Conservation (phyloP, 2,329 filamentous ascomycete species). For the Aspergillus niger region DNA sequence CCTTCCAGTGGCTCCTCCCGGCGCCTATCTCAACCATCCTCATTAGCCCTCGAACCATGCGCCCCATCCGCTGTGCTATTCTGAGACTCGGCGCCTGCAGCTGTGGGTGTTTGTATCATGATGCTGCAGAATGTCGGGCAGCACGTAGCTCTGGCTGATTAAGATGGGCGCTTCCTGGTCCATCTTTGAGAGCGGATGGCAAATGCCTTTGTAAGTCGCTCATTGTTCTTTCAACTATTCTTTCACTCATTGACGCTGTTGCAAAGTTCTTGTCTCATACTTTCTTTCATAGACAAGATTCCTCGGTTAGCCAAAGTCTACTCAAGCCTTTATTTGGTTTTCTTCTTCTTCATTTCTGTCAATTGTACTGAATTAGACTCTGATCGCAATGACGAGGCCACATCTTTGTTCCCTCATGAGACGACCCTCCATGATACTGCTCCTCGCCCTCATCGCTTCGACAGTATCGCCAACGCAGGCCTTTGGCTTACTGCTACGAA, state of each 20-base stretch:
- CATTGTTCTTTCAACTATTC: slow-evolving; percentile 5
- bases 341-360: not conserved
- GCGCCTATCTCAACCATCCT: slow-evolving; percentile 13
- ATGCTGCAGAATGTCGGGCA: slow-evolving; percentile 18
- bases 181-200: not conserved
- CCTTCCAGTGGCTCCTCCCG: slow-evolving; percentile 1
- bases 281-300: not conserved
- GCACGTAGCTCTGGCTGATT: slow-evolving; percentile 15
- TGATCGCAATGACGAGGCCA: slow-evolving; percentile 22
- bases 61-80: slow-evolving; percentile 29
- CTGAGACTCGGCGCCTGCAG: slow-evolving; percentile 36
- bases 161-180: not conserved
- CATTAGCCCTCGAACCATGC: slow-evolving; percentile 27
- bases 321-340: not conserved
- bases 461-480: slow-evolving; percentile 25
- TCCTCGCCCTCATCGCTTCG: slow-evolving; percentile 26
- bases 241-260: slow-evolving; percentile 1
- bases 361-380: not conserved
- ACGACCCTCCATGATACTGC: slow-evolving; percentile 23
- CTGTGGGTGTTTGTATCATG: slow-evolving; percentile 23
- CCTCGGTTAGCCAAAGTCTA: not conserved
- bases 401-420: not conserved
- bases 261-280: slow-evolving; percentile 6
- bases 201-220: not conserved
- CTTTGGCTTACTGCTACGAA: slow-evolving; percentile 26